These are phyloP conservation scores for Alternaria postmessia DNA, from an alignment of 2,329 filamentous ascomycete genomes.

Conservation along the genomic window DNA sequence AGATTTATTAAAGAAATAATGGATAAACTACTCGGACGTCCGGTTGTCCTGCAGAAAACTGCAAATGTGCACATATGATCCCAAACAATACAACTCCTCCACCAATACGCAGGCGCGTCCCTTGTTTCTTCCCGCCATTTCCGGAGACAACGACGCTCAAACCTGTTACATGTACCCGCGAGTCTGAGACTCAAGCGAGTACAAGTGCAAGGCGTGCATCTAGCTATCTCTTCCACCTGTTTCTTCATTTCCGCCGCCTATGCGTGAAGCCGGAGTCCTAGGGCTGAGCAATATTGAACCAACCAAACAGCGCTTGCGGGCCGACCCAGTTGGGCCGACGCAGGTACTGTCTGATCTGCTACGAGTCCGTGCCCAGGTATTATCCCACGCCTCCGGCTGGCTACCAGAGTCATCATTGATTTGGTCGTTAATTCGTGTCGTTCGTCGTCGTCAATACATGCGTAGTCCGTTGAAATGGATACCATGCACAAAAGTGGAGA, in stretches of 20 bases:
- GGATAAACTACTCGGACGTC: slow-evolving; percentile 14
- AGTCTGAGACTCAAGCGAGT: slow-evolving; percentile 37
- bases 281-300: slow-evolving; percentile 50
- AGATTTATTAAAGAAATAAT: slow-evolving; percentile 7
- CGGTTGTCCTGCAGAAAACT: slow-evolving; percentile 33
- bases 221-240: slow-evolving; percentile 34
- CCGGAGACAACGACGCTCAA: slow-evolving; percentile 51
- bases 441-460: slow-evolving; percentile 11
- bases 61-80: slow-evolving; percentile 27
- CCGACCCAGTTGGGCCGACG: slow-evolving; percentile 32
- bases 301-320: slow-evolving; percentile 31
- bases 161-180: slow-evolving; percentile 26
- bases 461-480: slow-evolving; percentile 1
- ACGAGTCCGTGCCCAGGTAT: slow-evolving; percentile 47
- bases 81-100: slow-evolving; percentile 40
- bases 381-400: slow-evolving; percentile 50
- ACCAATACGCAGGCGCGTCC: slow-evolving; percentile 38
- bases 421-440: slow-evolving; percentile 19
- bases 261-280: slow-evolving; percentile 48
- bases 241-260: slow-evolving; percentile 29
- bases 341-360: slow-evolving; percentile 43
- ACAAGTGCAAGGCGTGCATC: slow-evolving; percentile 44
- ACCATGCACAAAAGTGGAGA: slow-evolving; percentile 15
- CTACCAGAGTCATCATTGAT: slow-evolving; percentile 37
- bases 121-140: slow-evolving; percentile 9